Base-by-base conservation (phyloP, 768 basidiomycete species). In the Lentinula lateritia region DNA sequence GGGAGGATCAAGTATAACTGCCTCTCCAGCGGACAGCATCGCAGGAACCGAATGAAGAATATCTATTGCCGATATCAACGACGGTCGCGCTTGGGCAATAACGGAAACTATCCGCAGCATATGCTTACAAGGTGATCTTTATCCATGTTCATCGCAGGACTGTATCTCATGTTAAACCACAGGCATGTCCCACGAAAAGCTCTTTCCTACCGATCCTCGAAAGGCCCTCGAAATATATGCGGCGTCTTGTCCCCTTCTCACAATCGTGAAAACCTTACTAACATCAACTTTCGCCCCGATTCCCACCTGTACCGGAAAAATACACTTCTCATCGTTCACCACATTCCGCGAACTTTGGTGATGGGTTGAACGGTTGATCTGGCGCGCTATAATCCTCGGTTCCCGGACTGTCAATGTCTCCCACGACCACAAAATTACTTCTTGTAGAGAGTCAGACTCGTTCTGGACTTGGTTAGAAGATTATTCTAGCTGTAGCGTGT, bases 281-380 rank as follows among this genome's bases (percentile, higher is more conserved):
- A 74, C 76, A 16, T 61, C 71, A 66, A 39, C 59, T 72, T 43
- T 70, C 68, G 32, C 68, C 66, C 54, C 64, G 60, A 65, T 73
- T 13, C 55, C 69, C 57, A 39, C 52, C 3, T 36, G 36, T 2
- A n/a, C 69, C 34, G 75, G 75, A 5, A 78, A 72, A 63, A 67
- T 75, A 16, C 79, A 78, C 59, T 79, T 79, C 48, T 74, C 81
- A 2, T 78, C 86, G 5, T 93, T 93, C 66, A 70, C 75, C 3
- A 81, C 81, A 50, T 86, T 90, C 60, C 88, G 89, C 6, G 95
- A 98, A 67, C 78, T 95, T 9, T 94, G 92, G 82, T 80, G 93
- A 54, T 95, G 92, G 90, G 78, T 84, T 2, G 93, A 96, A 66
- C 80, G 86, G 18, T 78, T 92, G 23, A 75, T 95, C n/a, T 90